Base-by-base conservation (phyloP, 2,329 filamentous ascomycete genomes). In the Talaromyces sp. region DNA sequence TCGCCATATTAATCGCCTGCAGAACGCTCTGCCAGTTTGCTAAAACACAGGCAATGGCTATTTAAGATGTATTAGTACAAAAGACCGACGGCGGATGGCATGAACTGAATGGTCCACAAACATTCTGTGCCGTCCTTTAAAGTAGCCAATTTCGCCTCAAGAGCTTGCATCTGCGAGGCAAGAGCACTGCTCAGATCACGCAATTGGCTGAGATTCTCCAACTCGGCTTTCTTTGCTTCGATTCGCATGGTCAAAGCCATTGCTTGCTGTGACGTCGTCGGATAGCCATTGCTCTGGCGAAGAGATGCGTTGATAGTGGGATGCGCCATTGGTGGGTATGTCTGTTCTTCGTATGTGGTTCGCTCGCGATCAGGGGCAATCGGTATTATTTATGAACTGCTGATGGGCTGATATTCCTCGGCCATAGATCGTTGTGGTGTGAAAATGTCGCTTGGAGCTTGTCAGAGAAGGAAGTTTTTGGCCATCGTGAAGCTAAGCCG, bases 21-120 rank as follows among this genome's bases (percentile, higher is more conserved):
- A 87, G 70, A 28, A 87, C 84, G 64, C 84, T 85, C 55, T 84
- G 81, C 84, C 84, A 87, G 67, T 87, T 87, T 39, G 82, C 80
- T 66, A 87, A 77, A n/a, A 87, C 84, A 46, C 81, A 82, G 56
- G 84, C 84, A 58, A 87, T 82, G 61, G 84, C 84, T 84, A 69
- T 22, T 10, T 17, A 11, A 45, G 50, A 60, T 19, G 43, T 56
- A 28, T 55, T 17, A 59, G 58, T 28, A 48, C 33, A 39, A 17
- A 15, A 52, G 7, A n/a, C n/a, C n/a, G 15, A 7, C 13, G 28
- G 17, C 15, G 8, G 15, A 10, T 19, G 10, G 33, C 15, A 39
- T 9, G 8, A 33, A 33, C 21, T 43, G 45, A 51, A 53, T 21
- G 39, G 25, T 36, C 40, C 43, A 33, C 46, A 45, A 58, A 83